These are phyloP conservation scores for Lentinula detonsa DNA, from an alignment of 768 basidiomycete species.

Conservation along the genomic window DNA sequence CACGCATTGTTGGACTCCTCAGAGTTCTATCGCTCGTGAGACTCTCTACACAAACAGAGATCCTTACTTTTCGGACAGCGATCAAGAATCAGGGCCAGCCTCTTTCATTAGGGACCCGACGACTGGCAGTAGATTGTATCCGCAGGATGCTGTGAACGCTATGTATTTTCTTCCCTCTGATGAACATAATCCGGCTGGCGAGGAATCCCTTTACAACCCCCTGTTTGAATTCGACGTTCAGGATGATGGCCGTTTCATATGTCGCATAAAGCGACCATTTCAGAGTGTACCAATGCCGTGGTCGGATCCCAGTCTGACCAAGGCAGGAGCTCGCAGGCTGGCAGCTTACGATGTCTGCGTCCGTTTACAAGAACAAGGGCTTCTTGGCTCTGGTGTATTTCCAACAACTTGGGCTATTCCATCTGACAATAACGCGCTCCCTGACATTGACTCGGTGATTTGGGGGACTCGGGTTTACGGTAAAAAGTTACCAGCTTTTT, in stretches of 20 bases:
- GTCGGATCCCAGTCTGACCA: constrained; percentile 33
- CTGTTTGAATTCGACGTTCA: constrained; percentile 36
- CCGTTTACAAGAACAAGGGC: constrained; percentile 40
- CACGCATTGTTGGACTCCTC: constrained; percentile 28
- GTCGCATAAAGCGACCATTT: constrained; percentile 42
- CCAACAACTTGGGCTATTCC: constrained; percentile 22
- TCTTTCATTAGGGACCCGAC: constrained; percentile 54
- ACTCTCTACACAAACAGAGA: constrained; percentile 32
- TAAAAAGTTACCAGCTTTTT: constrained; percentile 60
- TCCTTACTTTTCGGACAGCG: constrained; percentile 43
- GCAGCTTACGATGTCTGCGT: constrained; percentile 55
- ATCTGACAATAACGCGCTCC: neutral
- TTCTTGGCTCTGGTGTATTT: constrained; percentile 47
- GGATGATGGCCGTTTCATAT: constrained; percentile 33
- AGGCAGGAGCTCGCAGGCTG: constrained; percentile 48
- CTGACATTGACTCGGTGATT: constrained; percentile 16
- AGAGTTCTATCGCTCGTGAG: constrained; percentile 38
- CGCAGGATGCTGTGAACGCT: constrained; percentile 49
- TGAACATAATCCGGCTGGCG: constrained; percentile 8
- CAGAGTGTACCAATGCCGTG: constrained; percentile 17
- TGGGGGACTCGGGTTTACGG: constrained; percentile 49
- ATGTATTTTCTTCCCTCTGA: constrained; percentile 47
- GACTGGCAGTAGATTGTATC: constrained; percentile 53
- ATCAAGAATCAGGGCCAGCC: constrained; percentile 23
- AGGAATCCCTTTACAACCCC: constrained; percentile 13